These are phyloP conservation scores for Fusarium anguioides DNA, from an alignment of 2,329 filamentous ascomycete species.

Conservation along the genomic window DNA sequence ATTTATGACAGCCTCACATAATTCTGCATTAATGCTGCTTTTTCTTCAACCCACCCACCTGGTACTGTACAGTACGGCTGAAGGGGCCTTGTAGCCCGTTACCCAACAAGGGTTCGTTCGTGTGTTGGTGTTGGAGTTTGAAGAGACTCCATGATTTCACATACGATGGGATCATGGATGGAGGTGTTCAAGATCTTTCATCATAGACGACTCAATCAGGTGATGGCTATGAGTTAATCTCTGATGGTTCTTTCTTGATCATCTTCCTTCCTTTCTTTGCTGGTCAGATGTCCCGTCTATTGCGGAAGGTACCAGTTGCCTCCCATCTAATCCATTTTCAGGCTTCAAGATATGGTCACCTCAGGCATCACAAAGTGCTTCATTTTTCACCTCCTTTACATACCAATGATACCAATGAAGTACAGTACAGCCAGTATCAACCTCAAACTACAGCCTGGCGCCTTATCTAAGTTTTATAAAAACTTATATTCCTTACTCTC, in stretches of 20 bases:
- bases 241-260: neutral
- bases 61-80: too few relatives aligned
- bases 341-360: neutral
- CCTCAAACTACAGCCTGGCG: neutral
- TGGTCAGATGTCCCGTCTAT: neutral
- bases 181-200: too few relatives aligned
- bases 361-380: constrained; percentile 10
- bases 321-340: neutral
- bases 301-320: constrained; percentile 2
- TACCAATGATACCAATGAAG: neutral
- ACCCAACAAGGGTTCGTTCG: constrained; percentile 2
- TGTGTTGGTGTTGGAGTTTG: constrained; percentile 9
- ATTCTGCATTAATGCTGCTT: too few relatives aligned
- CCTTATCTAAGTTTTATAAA: neutral
- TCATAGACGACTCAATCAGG: constrained; percentile 1
- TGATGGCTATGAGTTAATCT: neutral
- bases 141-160: neutral
- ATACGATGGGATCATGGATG: neutral
- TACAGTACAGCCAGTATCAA: neutral
- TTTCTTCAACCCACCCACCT: too few relatives aligned
- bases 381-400: neutral
- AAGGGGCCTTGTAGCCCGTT: too few relatives aligned
- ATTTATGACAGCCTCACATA: too few relatives aligned
- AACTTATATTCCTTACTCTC: constrained; percentile 4
- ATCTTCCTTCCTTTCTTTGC: neutral